Base-by-base conservation (phyloP, 768 basidiomycete genomes). In the Russula abietina region DNA sequence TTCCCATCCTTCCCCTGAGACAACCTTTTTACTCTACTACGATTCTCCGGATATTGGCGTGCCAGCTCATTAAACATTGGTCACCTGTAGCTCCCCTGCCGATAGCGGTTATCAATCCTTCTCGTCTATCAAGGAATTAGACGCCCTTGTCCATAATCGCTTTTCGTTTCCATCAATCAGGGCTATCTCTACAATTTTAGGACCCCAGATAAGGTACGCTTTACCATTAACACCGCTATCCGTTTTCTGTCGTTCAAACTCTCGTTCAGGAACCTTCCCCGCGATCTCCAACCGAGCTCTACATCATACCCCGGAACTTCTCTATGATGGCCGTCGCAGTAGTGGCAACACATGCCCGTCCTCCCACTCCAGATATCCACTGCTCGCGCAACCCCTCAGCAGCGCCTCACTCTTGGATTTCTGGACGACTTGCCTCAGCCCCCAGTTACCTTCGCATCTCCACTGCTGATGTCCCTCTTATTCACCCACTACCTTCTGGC, bases 351-450 rank as follows among this genome's bases (percentile, higher is more conserved):
- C 67, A 64, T 32, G 58, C 50, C 17, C 26, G 19, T 39, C 39
- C 51, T 55, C 64, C 71, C 65, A 59, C 68, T 12, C 45, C 45
- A 39, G 59, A 65, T n/a, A 19, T 66, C 62, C 46, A 67, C 65
- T 68, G 68, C 69, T 46, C 69, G 69, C 61, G 82, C 46, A 88
- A 85, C 71, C 72, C 77, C 39, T 84, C 87, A 38, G 79, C 82
- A 2, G 75, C 75, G 7, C 80, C 86, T 60, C 79, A 87, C n/a
- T 86, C 87, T 17, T 75, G 80, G 57, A 78, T 88, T 56, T 84
- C 88, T 36, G 81, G 85, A 58, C 76, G 86, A 53, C 71, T 70
- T 41, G 70, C 76, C 9, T 71, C 73, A 55, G n/a, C 54, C 6
- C 67, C 45, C 36, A 73, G 70, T 38, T 59, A 65, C 64, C 67